Percentiles rank a stretch among this genome's conserved stretches.
These are phyloP conservation scores for Hypoxylon intermedium DNA, from an alignment of 495 filamentous ascomycete genomes.

Conservation along the genomic window DNA sequence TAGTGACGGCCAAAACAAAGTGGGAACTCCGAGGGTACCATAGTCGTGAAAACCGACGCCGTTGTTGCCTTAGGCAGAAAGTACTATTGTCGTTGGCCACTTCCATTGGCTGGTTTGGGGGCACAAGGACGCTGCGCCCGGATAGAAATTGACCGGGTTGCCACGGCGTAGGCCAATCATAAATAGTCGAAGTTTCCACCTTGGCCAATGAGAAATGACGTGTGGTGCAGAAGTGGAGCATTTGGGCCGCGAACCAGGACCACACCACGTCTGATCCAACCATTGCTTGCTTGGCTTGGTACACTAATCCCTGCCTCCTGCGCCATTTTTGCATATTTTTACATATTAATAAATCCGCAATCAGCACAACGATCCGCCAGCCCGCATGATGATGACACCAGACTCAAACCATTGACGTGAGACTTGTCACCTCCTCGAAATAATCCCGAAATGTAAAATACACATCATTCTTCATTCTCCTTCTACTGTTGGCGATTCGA, in stretches of 20 bases:
- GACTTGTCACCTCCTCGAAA: no score
- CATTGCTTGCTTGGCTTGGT: no score
- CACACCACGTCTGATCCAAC: constrained; percentile 10
- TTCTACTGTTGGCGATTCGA: no score
- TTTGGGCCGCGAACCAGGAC: constrained; percentile 16
- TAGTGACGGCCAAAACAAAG: constrained; percentile 25
- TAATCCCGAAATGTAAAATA: no score
- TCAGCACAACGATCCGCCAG: no score
- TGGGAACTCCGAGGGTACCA: constrained; percentile 36
- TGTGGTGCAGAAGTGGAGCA: constrained; percentile 4
- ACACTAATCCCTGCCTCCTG: no score
- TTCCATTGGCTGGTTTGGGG: constrained; percentile 7
- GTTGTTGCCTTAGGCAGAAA: constrained; percentile 29
- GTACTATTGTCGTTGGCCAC: background rate
- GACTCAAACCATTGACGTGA: no score
- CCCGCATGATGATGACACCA: no score
- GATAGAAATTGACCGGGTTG: constrained; percentile 17
- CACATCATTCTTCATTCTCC: no score
- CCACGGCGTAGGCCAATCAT: constrained; percentile 15
- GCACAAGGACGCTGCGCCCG: constrained; percentile 33
- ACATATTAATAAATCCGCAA: no score
- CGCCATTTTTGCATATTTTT: no score
- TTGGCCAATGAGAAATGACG: constrained; percentile 21
- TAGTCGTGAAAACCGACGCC: constrained; percentile 7
- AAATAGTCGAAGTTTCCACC: constrained; percentile 1